Percentiles rank a stretch among this genome's conserved stretches.
Conservation (phyloP, 345 rosid genomes). For the Sonneratia caseolaris region DNA sequence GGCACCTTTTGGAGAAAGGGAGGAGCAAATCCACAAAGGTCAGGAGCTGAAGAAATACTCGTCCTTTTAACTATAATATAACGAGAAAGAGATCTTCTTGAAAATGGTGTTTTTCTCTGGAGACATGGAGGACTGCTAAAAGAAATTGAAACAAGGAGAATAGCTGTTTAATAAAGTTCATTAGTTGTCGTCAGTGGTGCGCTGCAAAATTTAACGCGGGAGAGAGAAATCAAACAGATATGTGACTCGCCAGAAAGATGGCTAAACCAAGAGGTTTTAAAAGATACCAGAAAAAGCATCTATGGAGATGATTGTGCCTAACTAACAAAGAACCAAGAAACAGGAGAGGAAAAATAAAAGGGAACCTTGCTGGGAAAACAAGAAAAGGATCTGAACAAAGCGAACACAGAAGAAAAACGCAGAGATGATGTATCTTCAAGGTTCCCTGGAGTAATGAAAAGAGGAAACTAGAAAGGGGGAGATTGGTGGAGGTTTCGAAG, state of each 20-base stretch:
- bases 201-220: background rate
- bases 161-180: background rate
- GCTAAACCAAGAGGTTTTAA: no score
- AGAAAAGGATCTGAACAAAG: background rate
- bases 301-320: no score
- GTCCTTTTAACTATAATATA: background rate
- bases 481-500: background rate
- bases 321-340: no score
- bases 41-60: background rate
- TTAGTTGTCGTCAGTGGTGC: background rate
- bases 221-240: no score
- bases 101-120: background rate
- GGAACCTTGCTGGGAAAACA: background rate
- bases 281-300: no score
- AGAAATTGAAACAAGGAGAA: background rate
- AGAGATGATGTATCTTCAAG: background rate
- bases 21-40: background rate
- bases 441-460: background rate
- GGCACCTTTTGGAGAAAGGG: conserved; percentile 28
- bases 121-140: background rate
- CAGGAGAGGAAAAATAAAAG: no score
- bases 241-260: no score
- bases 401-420: background rate
- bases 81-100: background rate
- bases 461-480: background rate